Conservation (phyloP, 2,329 filamentous ascomycete species). For the Sordariomycetes sp. region DNA sequence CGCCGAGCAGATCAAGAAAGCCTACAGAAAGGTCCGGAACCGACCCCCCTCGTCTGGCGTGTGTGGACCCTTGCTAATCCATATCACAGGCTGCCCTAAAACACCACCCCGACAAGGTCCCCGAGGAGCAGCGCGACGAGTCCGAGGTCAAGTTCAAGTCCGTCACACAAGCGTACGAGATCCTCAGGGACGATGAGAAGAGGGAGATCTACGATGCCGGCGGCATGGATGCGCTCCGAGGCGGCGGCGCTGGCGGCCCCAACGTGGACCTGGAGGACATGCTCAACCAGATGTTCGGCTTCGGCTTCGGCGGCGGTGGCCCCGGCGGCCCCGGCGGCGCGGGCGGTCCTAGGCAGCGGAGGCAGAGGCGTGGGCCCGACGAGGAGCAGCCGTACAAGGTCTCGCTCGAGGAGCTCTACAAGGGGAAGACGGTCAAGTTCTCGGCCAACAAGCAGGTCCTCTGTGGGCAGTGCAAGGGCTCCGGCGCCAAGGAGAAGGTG, state of each 20-base stretch:
- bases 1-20: slow-evolving; percentile 83
- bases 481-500: slow-evolving; percentile 83
- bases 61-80: neutral
- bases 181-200: slow-evolving; percentile 92
- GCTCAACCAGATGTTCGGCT: slow-evolving; percentile 82
- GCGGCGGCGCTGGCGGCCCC: slow-evolving; percentile 35
- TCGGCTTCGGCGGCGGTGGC: slow-evolving; percentile 57
- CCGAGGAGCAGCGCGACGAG: slow-evolving; percentile 71
- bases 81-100: slow-evolving; percentile 61
- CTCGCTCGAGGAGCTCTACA: slow-evolving; percentile 89
- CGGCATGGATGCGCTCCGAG: slow-evolving; percentile 86
- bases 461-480: slow-evolving; percentile 78
- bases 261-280: slow-evolving; percentile 86
- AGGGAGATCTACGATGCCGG: slow-evolving; percentile 84
- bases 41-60: neutral
- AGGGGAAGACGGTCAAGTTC: slow-evolving; percentile 97
- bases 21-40: slow-evolving; percentile 73
- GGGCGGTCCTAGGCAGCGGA: slow-evolving; percentile 39
- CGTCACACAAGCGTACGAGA: slow-evolving; percentile 92
- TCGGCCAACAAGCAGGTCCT: slow-evolving; percentile 86
- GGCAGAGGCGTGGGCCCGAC: slow-evolving; percentile 62
- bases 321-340: slow-evolving; percentile 30
- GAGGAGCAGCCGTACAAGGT: slow-evolving; percentile 91
- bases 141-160: slow-evolving; percentile 90
- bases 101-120: slow-evolving; percentile 92